Base-by-base conservation (phyloP, 352 stramenopile genomes). In the Globisporangium camurandrum region DNA sequence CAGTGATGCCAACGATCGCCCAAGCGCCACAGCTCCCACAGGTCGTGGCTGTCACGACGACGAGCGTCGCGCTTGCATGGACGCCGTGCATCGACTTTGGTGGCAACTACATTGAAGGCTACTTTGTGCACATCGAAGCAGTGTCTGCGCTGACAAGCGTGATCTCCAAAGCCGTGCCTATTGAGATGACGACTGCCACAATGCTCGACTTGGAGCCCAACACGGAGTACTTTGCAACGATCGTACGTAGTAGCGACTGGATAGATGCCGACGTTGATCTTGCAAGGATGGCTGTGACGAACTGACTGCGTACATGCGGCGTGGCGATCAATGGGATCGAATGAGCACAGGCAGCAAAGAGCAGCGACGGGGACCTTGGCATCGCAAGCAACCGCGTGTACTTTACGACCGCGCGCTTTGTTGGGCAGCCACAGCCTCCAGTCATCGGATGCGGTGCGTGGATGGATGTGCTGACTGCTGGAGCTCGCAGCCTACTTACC, bases 391-490 rank as follows among this genome's bases (percentile, higher is more conserved):
- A 69, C 17, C 51, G 44, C 4, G 51, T 77, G 2, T 75, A 62
- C 24, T 83, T 84, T 30, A 69, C 31, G 28, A 84, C 75, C 2
- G 23, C 69, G 0, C 39, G 37, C 3, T 50, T 52, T 28, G 24
- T 49, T 1, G 55, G 64, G n/a, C 75, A 86, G 42, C 69, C 75
- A 16, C 51, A 59, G 14, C 56, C 66, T 4, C 75, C 75, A 17
- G 27, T 54, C 14, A 64, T 84, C 41, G 66, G 67, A 46, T 86
- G 75, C 19, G 67, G 75, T 86, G 62, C 38, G 74, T 59, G 8
- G 19, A 38, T 52, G 12, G n/a, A 27, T 1, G 37, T 48, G n/a
- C 20, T 27, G 14, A 24, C 19, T 14, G 14, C 8, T 36, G 12
- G 30, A 36, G 33, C n/a, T n/a, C n/a, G n/a, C n/a, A n/a, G n/a